These are phyloP conservation scores for Ananas comosus DNA, from an alignment of 176 grass and related monocot genomes.

Conservation along the genomic window DNA sequence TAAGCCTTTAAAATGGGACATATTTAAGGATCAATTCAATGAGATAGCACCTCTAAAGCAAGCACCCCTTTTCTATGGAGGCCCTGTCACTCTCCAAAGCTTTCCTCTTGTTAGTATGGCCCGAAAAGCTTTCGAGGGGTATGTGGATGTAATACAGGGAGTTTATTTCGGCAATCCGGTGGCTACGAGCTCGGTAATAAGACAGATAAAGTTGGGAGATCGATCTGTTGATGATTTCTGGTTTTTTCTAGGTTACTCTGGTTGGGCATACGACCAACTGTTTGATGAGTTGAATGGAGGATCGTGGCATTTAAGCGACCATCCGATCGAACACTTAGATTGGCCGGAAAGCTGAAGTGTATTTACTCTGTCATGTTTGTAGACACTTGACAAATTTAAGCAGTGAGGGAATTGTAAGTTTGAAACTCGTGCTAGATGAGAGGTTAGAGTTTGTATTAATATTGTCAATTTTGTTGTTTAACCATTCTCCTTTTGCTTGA, in stretches of 20 bases:
- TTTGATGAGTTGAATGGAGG: conserved; percentile 64
- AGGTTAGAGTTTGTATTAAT: too few relatives aligned
- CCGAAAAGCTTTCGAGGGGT: conserved; percentile 42
- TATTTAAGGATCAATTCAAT: conserved; percentile 59
- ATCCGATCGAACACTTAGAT: conserved; percentile 35
- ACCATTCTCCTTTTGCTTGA: too few relatives aligned
- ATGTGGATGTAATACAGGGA: conserved; percentile 35
- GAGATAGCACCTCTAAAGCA: conserved; percentile 45
- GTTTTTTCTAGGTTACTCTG: conserved; percentile 80
- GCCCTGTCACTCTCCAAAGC: conserved; percentile 53
- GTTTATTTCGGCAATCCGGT: conserved; percentile 68
- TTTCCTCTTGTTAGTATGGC: conserved; percentile 72
- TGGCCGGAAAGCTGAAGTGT: conserved; percentile 50
- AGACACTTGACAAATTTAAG: too few relatives aligned
- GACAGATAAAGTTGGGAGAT: conserved; percentile 38
- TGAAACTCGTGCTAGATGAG: too few relatives aligned
- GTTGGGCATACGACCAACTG: conserved; percentile 63
- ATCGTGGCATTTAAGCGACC: conserved; percentile 42
- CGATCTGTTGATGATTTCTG: conserved; percentile 39
- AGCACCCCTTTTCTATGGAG: conserved; percentile 66
- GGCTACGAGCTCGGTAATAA: conserved; percentile 33
- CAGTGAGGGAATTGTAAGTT: too few relatives aligned
- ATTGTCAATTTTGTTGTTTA: too few relatives aligned
- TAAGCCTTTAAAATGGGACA: conserved; percentile 58
- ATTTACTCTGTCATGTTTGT: neutral